Conservation (phyloP, 192 early-diverging fungal species). For the Bifiguratus adelaidae region DNA sequence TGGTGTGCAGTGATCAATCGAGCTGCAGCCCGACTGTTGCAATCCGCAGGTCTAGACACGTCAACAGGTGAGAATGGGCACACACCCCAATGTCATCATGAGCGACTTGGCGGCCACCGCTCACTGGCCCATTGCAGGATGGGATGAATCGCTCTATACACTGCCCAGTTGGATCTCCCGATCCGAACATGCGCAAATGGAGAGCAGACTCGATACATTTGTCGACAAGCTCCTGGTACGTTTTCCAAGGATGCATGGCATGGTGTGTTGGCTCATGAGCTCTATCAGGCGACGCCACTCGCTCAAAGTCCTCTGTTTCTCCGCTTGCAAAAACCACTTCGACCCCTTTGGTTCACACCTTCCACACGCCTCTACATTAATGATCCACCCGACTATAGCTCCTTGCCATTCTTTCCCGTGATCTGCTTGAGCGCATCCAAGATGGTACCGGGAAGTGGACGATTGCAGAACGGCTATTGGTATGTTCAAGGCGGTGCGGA, state of each 20-base stretch:
- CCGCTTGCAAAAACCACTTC: conserved; percentile 56
- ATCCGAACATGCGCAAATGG: conserved; percentile 68
- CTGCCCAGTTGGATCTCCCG: conserved; percentile 45
- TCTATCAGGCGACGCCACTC: no score
- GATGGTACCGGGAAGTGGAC: conserved; percentile 32
- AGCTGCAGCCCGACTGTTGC: no score
- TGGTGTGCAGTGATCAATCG: conserved; percentile 78
- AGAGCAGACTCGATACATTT: conserved; percentile 39
- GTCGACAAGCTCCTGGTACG: conserved; percentile 39
- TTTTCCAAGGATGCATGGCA: not conserved
- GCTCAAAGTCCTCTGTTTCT: not conserved
- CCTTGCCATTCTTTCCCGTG: conserved; percentile 57
- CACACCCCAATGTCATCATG: no score
- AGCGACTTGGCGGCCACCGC: no score
- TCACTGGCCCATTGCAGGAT: conserved; percentile 5
- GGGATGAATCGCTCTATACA: conserved; percentile 54
- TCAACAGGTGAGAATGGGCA: no score
- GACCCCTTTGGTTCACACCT: conserved; percentile 77
- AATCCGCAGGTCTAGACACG: conserved; percentile 12
- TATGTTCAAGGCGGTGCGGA: conserved; percentile 90
- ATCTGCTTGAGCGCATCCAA: conserved; percentile 69
- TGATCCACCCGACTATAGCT: conserved; percentile 31
- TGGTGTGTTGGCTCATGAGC: no score
- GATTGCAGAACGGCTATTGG: conserved; percentile 36
- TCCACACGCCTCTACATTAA: conserved; percentile 30